Evolutionary conservation across 2,329 filamentous ascomycete species (phyloP).

Genomic region (Fusarium sp.): DNA sequence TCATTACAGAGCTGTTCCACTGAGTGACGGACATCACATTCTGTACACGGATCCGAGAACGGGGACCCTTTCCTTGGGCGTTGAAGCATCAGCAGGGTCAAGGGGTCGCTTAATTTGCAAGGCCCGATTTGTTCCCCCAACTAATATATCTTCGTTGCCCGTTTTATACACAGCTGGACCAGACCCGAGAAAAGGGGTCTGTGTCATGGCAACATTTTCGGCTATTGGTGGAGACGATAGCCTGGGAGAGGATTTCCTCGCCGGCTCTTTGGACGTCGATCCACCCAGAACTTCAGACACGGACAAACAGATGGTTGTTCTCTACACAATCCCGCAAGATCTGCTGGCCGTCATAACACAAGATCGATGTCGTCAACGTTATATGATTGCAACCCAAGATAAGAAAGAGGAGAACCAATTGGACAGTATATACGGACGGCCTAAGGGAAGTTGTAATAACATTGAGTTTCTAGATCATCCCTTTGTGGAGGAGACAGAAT

Average conservation of each 20-base stretch:
- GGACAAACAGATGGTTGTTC: constrained; percentile 61
- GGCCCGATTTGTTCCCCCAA: constrained; percentile 63
- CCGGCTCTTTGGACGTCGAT: constrained; percentile 9
- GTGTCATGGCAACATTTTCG: constrained; percentile 69
- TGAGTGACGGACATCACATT: constrained; percentile 75
- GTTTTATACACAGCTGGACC: constrained; percentile 67
- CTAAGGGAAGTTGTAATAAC: constrained; percentile 39
- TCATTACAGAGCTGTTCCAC: constrained; percentile 72
- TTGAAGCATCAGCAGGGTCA: constrained; percentile 68
- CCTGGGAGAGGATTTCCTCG: constrained; percentile 9
- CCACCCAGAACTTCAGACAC: constrained; percentile 16
- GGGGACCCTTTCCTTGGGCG: constrained; percentile 70
- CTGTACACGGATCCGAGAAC: constrained; percentile 73
- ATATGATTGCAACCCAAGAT: constrained; percentile 6
- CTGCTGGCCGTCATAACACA: constrained; percentile 58
- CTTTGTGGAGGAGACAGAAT: constrained; percentile 32
- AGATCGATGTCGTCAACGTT: constrained; percentile 19
- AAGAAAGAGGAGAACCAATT: constrained; percentile 17
- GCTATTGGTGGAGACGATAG: constrained; percentile 31
- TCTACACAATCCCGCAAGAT: constrained; percentile 73
- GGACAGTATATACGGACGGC: constrained; percentile 38
- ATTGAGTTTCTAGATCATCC: constrained; percentile 39
- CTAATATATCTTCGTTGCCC: constrained; percentile 54
- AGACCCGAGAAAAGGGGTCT: constrained; percentile 69
- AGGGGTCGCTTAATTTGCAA: constrained; percentile 68